Conservation (phyloP, 768 basidiomycete genomes). For the Mycena metata region DNA sequence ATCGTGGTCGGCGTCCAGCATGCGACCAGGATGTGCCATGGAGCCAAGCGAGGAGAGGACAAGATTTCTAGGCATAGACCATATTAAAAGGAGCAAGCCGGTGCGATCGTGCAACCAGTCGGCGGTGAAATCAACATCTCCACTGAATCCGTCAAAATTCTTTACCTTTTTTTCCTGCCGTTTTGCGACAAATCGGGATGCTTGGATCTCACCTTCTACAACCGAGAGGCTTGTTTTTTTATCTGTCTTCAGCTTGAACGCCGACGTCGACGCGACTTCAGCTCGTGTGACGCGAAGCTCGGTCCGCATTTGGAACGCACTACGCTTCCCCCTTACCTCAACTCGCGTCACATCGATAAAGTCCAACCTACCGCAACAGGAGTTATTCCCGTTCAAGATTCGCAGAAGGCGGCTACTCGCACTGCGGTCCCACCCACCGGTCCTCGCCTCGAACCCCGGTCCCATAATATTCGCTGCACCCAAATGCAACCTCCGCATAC, state of each 20-base stretch:
- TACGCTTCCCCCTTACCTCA: not conserved
- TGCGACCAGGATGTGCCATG: conserved; percentile 32
- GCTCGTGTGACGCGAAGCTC: conserved; percentile 1
- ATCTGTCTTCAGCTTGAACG: not conserved
- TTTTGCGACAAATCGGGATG: conserved; percentile 27
- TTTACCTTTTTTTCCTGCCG: not conserved
- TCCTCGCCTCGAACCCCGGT: conserved; percentile 19
- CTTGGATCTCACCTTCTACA: conserved; percentile 14
- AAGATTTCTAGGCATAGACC: conserved; percentile 10
- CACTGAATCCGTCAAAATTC: conserved; percentile 11
- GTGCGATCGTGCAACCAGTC: conserved; percentile 27
- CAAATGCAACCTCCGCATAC: not conserved
- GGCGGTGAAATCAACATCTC: conserved; percentile 23
- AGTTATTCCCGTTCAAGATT: conserved; percentile 3
- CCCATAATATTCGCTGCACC: no score
- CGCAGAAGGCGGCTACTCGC: conserved; percentile 7
- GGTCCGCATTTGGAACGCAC: conserved; percentile 9
- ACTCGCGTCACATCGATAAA: not conserved
- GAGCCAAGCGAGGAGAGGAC: conserved; percentile 8
- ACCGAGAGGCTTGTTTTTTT: not conserved
- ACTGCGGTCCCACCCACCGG: conserved; percentile 19
- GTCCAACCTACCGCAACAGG: no score
- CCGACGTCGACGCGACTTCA: not conserved
- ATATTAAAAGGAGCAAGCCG: conserved; percentile 28
- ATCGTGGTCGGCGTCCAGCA: conserved; percentile 50